Percentiles rank a stretch among this genome's conserved stretches.
Conservation (phyloP, 176 grass and related monocot species). For the Chloris gayana region DNA sequence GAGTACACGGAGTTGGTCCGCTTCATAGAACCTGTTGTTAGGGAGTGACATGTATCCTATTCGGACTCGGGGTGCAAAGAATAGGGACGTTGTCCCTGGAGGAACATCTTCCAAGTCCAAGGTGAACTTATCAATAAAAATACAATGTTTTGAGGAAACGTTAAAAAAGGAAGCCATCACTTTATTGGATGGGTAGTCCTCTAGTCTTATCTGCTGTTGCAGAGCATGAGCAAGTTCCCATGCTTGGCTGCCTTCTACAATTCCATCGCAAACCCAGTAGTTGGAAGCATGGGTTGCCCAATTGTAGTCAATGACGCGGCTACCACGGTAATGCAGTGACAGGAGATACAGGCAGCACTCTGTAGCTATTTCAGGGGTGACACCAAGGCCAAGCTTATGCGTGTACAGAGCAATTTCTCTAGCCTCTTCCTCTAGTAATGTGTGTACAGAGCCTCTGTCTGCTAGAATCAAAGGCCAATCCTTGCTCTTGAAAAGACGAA, state of each 20-base stretch:
- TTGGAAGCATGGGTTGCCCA: conserved; percentile 16
- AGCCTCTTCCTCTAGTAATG: neutral
- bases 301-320: neutral
- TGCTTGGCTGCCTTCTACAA: neutral
- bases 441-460: no score
- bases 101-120: no score
- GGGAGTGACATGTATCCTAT: neutral
- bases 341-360: neutral
- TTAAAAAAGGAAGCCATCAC: no score
- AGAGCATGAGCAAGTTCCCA: neutral
- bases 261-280: conserved; percentile 38
- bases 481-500: neutral
- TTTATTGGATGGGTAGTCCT: neutral
- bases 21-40: neutral
- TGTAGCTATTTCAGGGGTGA: neutral
- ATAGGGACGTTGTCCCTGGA: neutral
- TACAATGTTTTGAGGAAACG: no score
- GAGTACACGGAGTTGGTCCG: neutral
- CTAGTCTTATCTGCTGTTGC: neutral
- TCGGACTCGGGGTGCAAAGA: neutral
- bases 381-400: neutral
- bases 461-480: no score
- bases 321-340: neutral
- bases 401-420: neutral
- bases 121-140: no score